Evolutionary conservation across 805 yeast species (phyloP), one percentile per base, ranked within the genome.

Genomic region (Saturnispora sanitii): DNA sequence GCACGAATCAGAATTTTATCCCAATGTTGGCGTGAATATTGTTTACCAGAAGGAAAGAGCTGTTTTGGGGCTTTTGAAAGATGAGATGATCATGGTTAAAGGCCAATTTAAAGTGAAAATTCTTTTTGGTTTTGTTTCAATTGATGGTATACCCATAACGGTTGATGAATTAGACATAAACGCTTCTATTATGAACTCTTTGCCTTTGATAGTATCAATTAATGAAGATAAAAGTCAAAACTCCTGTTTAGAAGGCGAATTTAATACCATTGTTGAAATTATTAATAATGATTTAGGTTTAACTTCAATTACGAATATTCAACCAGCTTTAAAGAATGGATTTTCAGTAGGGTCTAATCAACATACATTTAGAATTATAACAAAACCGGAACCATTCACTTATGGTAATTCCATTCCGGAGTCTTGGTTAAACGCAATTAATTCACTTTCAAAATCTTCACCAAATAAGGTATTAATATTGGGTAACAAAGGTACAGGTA

Each of bases 401-500:
- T 25, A 56, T 2, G 64, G 63, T 2, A 55, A 54, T 4, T 36
- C 48, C 1, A 46, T 59, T 6, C 45, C 54, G 2, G 51, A 52
- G 20, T 33, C 35, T 16, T 62, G 67, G 67, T 45, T 41, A 19
- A 19, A 31, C 8, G 36, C 44, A 3, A 35, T 58, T 15, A 21
- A 31, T 2, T 36, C 59, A 15, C 26, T 46, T 3, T 36, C 16
- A 13, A 12, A 29, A 45, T 5, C 38, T 38, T 29, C 35, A 17
- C 36, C 38, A n/a, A 38, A 44, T 23, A 50, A 47, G 34, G 55
- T 70, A 1, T 57, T 76, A 40, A 58, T 77, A 0, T 63, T 75
- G 18, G 88, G 88, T 0, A 68, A 77, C 32, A 86, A 84, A 53
- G 82, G 81, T 46, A 70, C 85, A 1, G 96, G 96, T 1, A 87